phyloP scores from a whole-genome alignment of 2,329 filamentous ascomycete genomes.

The Claviceps fusiformis region DNA sequence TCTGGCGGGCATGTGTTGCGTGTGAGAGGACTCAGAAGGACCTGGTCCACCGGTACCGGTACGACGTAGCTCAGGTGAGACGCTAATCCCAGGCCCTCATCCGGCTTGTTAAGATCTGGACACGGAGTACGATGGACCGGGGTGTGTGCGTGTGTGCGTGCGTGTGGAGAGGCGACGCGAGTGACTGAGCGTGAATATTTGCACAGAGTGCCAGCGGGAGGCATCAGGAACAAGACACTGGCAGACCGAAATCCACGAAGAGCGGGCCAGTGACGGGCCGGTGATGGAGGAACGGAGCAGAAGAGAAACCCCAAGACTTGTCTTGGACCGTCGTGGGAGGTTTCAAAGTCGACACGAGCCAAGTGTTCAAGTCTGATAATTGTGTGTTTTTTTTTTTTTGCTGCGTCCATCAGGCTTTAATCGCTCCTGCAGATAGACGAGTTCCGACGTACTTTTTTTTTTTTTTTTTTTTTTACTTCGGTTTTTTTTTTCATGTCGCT shows the following conservation, averaged over 20 bases:
- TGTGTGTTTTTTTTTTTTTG: too few relatives aligned
- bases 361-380: too few relatives aligned
- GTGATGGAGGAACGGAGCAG: not conserved
- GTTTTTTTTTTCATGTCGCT: not conserved
- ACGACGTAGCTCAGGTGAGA: not conserved
- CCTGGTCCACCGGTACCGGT: not conserved
- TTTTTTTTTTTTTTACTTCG: too few relatives aligned
- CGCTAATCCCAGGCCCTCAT: not conserved
- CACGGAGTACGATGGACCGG: not conserved
- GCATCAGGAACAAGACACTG: not conserved
- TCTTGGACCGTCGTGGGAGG: not conserved
- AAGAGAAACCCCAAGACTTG: not conserved
- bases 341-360: not conserved
- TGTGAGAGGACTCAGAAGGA: too few relatives aligned
- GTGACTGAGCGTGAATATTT: not conserved
- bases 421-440: too few relatives aligned
- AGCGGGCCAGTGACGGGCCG: not conserved
- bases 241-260: not conserved
- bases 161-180: not conserved
- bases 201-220: not conserved
- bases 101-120: not conserved
- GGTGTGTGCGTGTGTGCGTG: not conserved
- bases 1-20: not conserved
- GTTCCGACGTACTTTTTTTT: too few relatives aligned
- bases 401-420: too few relatives aligned